Base-by-base conservation (phyloP, 2,329 filamentous ascomycete genomes). In the Ceratocystis lukuohia region DNA sequence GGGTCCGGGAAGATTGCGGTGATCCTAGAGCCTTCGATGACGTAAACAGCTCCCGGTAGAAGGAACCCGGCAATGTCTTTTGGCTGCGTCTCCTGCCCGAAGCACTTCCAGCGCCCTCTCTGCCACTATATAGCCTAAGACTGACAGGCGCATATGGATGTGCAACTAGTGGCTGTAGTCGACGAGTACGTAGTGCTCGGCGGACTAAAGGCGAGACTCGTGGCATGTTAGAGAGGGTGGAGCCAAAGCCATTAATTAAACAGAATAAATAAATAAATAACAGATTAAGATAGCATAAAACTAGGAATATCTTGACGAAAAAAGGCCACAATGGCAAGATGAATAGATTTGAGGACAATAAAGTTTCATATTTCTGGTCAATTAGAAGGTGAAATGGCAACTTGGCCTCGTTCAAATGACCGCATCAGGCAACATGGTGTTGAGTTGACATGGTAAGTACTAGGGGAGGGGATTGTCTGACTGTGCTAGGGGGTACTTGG, bases 31-130 rank as follows among this genome's bases (percentile, higher is more conserved):
- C 37, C 15, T 66, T 44, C 12, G 67, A 66, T 25, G 64, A 66
- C 28, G 64, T 66, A 46, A 68, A 66, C 46, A 68, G 41, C 22
- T 66, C 64, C 17, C 61, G 64, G 17, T 68, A 68, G 28, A 66
- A 68, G 17, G 61, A 64, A 28, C 67, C 67, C 22, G 64, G 56
- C 25, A 61, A 30, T 17, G 53, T 53, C 12, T 62, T 62, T 15
- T 57, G 37, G 30, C 33, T 41, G 12, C 41, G n/a, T 56, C 41
- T 53, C 8, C 53, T 41, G 53, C 64, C 3, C 17, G 15, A 1
- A 10, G 25, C 10, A 30, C 2, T 37, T 10, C 17, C 33, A n/a
- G 15, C 28, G 56, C 7, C 7, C 17, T 8, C 30, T n/a, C 15
- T 37, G n/a, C 30, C 37, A 17, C 62, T 46, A 22, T 45, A 62